Evolutionary conservation across 129 eudicot genomes (phyloP), one percentile per base, ranked within the genome.

Genomic region (Logfia minima): DNA sequence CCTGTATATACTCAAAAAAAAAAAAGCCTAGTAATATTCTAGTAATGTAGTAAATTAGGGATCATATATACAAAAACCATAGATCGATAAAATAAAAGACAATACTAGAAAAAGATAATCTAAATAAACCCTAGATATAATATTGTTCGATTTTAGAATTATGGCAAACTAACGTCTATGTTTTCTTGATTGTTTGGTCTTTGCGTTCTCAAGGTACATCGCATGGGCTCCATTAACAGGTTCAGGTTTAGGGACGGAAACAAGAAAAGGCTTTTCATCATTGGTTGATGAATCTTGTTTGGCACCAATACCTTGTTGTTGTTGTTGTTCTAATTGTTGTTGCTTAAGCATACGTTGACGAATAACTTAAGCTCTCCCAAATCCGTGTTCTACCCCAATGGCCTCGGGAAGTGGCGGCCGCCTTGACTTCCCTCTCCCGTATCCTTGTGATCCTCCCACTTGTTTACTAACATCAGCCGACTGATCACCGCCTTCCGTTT

Each of bases 281-380:
- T 24, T 71, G 8, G 28, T 11, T 62, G 32, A 26, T 24, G 18
- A 13, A 62, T 62, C 67, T 26, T 62, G 24, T 32, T 1, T 19
- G 22, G 61, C 29, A 14, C 48, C 61, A 14, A 16, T 3, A 13
- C 22, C 24, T 5, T 24, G 22, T 7, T 68, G 18, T 6, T 32
- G 22, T 10, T 70, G 75, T 48, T 70, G 19, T 24, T 14, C 16
- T 43, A 28, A 9, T 13, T 45, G 35, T 11, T 16, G 60, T 21
- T 56, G 26, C 13, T 22, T 19, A 19, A 19, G 24, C 63, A 58
- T 58, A 5, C 9, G 22, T 18, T 5, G 63, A 2, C 26, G 63
- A 7, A 70, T 28, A 14, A 71, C 65, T 53, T 71, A 41, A 1
- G 76, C 76, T 71, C 65, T 71, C 21, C 64, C 65, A n/a, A 52